Conservation (phyloP, 1,284 basidiomycete species). For the Pseudozyma pruni region DNA sequence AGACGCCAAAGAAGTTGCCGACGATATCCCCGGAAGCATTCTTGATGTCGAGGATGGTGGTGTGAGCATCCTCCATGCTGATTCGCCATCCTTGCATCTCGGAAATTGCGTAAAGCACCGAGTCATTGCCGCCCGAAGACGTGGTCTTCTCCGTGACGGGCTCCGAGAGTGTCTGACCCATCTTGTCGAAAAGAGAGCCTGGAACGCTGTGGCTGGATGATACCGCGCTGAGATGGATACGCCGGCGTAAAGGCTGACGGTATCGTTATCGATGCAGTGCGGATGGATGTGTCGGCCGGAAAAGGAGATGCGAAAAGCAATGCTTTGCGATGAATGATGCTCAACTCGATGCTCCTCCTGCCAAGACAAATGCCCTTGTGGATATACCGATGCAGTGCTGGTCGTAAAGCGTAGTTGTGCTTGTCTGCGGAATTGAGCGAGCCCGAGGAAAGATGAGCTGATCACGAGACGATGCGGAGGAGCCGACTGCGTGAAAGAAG, state of each 20-base stretch:
- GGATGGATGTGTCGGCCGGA: neutral
- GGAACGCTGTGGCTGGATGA: constrained; percentile 7
- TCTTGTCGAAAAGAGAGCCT: constrained; percentile 25
- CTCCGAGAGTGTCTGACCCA: constrained; percentile 70
- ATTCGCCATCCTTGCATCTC: constrained; percentile 99
- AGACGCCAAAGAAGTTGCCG: constrained; percentile 89
- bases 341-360: too few relatives aligned
- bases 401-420: too few relatives aligned
- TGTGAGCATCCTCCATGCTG: constrained; percentile 98
- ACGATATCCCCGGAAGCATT: constrained; percentile 56
- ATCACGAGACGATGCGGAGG: too few relatives aligned
- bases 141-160: constrained; percentile 84
- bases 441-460: too few relatives aligned
- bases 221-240: constrained; percentile 1
- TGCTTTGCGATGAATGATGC: too few relatives aligned
- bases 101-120: constrained; percentile 82
- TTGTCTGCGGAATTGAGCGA: too few relatives aligned
- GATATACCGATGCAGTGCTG: too few relatives aligned
- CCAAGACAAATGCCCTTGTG: too few relatives aligned
- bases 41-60: constrained; percentile 74
- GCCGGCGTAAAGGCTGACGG: neutral
- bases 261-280: too few relatives aligned
- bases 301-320: neutral
- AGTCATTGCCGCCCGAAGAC: constrained; percentile 80
- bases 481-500: too few relatives aligned